Evolutionary conservation across 106 monocot species (phyloP), one percentile per base, ranked within the genome.

Genomic region (Vanilla planifolia): DNA sequence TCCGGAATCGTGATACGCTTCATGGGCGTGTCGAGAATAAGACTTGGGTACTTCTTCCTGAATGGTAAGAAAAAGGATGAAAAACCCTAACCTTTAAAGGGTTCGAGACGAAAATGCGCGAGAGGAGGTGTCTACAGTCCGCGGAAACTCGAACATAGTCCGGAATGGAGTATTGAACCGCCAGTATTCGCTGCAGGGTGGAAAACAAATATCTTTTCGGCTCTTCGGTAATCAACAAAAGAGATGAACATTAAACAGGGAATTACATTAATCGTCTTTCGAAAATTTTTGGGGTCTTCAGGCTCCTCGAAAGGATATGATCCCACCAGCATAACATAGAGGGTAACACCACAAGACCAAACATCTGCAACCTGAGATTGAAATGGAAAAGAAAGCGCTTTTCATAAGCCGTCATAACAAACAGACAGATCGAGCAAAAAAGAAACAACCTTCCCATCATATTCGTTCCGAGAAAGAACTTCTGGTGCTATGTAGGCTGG

Each of bases 281-380:
- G 48, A 63, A 91, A 91, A 63, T 96, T 81, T 65, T 66, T 83
- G 2, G 86, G 87, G 68, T 96, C 96, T 1, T 79, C 79, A 8
- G 87, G 86, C 35, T 90, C 96, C 73, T 96, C 90, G 43, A 96
- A 96, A 16, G 96, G 96, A 48, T 96, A 96, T 42, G 96, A 77
- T 59, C 96, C 96, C 14, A 85, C 81, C 52, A 91, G 69, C 96
- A 96, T 96, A n/a, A 91, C 89, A 63, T 90, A 96, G 45, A 96
- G 48, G 44, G 96, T 96, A 17, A 96, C 96, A 29, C 96, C 96
- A 60, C 90, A 91, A 3, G 96, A 96, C 96, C 96, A 96, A 47
- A 96, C 90, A 81, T 96, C 96, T 72, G 96, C 96, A 63, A 91
- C 75, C 96, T 95, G 75, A 6, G 65, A 9, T 43, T 25, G n/a